Evolutionary conservation across 805 yeast genomes (phyloP).

Genomic region (Kuraishia floccosa): DNA sequence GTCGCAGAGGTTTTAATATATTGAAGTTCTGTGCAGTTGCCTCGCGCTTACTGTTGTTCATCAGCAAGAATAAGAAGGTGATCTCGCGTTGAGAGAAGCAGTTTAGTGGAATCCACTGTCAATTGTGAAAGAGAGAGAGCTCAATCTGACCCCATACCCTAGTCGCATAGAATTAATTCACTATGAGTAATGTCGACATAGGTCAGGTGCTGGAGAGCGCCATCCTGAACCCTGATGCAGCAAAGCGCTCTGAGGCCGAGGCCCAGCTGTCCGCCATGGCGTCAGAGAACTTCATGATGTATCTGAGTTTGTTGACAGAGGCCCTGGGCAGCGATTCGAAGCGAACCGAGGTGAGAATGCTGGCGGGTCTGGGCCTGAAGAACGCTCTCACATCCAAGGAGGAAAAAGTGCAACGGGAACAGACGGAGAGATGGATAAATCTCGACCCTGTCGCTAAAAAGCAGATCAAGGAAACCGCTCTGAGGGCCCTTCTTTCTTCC

Average conservation of each 20-base stretch:
- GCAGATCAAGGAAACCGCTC: constrained; percentile 54
- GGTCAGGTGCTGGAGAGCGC: constrained; percentile 70
- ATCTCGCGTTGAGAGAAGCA: no score
- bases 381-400: constrained; percentile 85
- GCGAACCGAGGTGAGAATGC: constrained; percentile 74
- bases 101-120: no score
- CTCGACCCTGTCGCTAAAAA: constrained; percentile 43
- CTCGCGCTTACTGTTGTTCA: no score
- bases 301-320: constrained; percentile 56
- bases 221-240: constrained; percentile 55
- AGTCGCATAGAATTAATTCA: no score
- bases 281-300: constrained; percentile 65
- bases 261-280: constrained; percentile 62
- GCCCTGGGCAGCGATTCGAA: constrained; percentile 57
- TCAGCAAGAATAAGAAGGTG: no score
- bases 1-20: no score
- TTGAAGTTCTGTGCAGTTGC: no score
- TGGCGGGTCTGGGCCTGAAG: constrained; percentile 82
- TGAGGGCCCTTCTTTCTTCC: constrained; percentile 51
- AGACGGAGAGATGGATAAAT: constrained; percentile 65
- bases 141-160: no score
- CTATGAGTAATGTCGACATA: constrained; percentile 40
- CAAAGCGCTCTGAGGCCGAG: constrained; percentile 68
- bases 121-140: no score
- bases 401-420: constrained; percentile 38